A percentile compares a stretch with the other conserved stretches of the same genome.
Conservation (phyloP, 352 stramenopile genomes). For the Phytophthora citricola region DNA sequence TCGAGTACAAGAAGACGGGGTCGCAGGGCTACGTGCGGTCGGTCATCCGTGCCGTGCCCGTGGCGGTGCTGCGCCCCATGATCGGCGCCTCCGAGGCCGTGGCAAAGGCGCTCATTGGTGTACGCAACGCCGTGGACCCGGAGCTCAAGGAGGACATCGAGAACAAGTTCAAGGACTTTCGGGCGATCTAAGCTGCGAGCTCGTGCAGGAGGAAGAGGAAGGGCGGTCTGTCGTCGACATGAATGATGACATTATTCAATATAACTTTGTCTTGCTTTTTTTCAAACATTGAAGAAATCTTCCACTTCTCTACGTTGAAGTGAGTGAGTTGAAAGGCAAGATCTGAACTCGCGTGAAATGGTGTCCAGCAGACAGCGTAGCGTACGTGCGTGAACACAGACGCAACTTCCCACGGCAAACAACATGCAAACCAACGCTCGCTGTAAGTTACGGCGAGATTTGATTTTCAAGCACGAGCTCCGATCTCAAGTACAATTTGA, state of each 20-base stretch:
- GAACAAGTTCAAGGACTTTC: slow-evolving; percentile 93
- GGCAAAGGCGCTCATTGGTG: slow-evolving; percentile 86
- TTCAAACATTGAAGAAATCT: neutral
- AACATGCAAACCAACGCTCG: too few species aligned
- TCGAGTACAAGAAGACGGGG: slow-evolving; percentile 92
- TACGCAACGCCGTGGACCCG: slow-evolving; percentile 87
- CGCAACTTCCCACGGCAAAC: neutral
- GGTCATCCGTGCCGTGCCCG: slow-evolving; percentile 88
- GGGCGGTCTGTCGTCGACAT: neutral
- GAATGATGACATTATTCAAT: slow-evolving; percentile 3
- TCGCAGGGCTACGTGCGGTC: slow-evolving; percentile 89
- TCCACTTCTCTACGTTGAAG: too few species aligned
- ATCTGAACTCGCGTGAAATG: too few species aligned
- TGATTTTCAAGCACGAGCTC: neutral
- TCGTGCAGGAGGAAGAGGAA: neutral
- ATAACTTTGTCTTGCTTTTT: slow-evolving; percentile 17
- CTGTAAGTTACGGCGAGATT: neutral
- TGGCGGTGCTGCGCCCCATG: slow-evolving; percentile 87
- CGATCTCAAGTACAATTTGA: neutral
- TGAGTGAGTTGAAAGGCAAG: too few species aligned
- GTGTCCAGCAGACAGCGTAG: neutral
- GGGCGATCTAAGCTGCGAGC: slow-evolving; percentile 37
- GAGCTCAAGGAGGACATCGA: slow-evolving; percentile 92
- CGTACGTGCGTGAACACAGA: neutral
- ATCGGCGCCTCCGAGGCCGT: slow-evolving; percentile 88